Base-by-base conservation (phyloP, 2,329 filamentous ascomycete genomes). In the Apiospora hydei region DNA sequence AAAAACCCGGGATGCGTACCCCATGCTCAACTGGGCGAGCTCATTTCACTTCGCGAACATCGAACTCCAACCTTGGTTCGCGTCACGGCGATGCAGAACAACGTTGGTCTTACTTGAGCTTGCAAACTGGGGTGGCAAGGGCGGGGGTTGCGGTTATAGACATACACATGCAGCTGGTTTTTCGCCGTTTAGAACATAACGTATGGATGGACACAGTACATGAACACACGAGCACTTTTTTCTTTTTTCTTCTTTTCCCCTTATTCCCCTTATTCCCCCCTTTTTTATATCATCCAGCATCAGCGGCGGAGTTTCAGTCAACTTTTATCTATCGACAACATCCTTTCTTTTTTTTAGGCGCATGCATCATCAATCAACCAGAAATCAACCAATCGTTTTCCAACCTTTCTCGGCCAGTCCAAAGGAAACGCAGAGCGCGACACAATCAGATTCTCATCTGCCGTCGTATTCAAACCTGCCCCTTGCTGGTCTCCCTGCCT, bases 271-370 rank as follows among this genome's bases (percentile, higher is more conserved):
- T 38, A 38, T 61, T 34, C 44, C 7, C 44, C 7, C 21, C 10
- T 49, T 53, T 26, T 30, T 53, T 57, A 38, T 38, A 38, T 57
- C 24, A 64, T 41, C 57, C 57, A 64, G 57, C 57, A 64, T 64
- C 57, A 64, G 57, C 57, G 57, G 57, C 57, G 57, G 57, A 64
- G 57, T 64, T 64, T 11, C 57, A 64, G 57, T 57, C 51, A 41
- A 64, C 34, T 41, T 41, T 49, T 49, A n/a, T 18, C 34, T 61
- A 61, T 38, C 53, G 38, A 61, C 30, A 38, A n/a, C 53, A 64
- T 21, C 24, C 11, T 18, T 34, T 14, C 41, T 41, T 64, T 34
- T 14, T 64, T 41, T 64, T 38, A 41, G 57, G 57, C 57, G 57
- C 30, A 61, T 61, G 53, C 53, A 61, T 41, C 30, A 64, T 41